phyloP scores from a whole-genome alignment of 2,329 filamentous ascomycete genomes.

The Aspergillus tamarii region DNA sequence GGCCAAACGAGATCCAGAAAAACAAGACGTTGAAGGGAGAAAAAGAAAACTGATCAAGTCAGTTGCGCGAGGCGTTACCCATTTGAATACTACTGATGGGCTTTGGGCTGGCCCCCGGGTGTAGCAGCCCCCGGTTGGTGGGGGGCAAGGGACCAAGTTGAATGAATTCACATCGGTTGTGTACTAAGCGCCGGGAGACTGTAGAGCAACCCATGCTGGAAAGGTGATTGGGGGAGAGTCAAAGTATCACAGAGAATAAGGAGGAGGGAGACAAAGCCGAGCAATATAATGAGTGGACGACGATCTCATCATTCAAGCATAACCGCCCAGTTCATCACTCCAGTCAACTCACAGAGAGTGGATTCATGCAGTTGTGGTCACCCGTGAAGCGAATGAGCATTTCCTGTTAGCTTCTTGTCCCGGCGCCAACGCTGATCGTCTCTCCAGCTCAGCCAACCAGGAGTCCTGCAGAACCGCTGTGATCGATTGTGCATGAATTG shows the following conservation, averaged over 20 bases:
- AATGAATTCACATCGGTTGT: constrained; percentile 15
- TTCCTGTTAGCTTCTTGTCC: constrained; percentile 25
- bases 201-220: constrained; percentile 17
- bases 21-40: constrained; percentile 23
- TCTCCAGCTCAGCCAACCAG: constrained; percentile 31
- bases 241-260: constrained; percentile 6
- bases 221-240: constrained; percentile 21
- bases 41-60: constrained; percentile 17
- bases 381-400: constrained; percentile 20
- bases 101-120: constrained; percentile 18
- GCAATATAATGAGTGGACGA: constrained; percentile 29
- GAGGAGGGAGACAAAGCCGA: constrained; percentile 7
- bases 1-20: constrained; percentile 27
- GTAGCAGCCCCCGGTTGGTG: constrained; percentile 10
- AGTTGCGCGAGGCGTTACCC: constrained; percentile 17
- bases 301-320: constrained; percentile 24
- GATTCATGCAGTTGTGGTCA: constrained; percentile 27
- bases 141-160: constrained; percentile 19
- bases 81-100: constrained; percentile 37
- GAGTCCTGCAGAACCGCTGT: constrained; percentile 32
- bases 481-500: constrained; percentile 1
- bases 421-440: constrained; percentile 36
- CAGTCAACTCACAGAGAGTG: constrained; percentile 3
- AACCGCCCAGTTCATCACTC: constrained; percentile 33
- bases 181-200: constrained; percentile 35